Evolutionary conservation across 108 stramenopile species (phyloP).

Genomic region (Cyclotella choctawhatcheeana): DNA sequence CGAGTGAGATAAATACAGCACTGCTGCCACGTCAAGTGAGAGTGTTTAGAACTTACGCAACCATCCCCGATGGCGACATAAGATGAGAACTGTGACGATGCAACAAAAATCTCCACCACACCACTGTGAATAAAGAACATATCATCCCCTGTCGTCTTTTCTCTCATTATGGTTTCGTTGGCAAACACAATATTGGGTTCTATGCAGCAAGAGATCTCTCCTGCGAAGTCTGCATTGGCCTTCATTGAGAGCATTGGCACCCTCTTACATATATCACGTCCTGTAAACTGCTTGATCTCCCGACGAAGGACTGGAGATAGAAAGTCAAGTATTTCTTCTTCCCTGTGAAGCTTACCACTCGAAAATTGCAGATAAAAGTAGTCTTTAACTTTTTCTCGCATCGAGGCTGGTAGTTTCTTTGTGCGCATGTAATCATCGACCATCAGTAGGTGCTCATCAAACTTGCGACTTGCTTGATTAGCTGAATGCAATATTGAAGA

Average conservation of each 20-base stretch:
- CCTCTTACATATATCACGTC: conserved; percentile 57
- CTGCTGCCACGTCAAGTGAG: neutral
- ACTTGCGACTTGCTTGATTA: conserved; percentile 65
- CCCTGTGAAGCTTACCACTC: conserved; percentile 66
- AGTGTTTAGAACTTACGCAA: conserved; percentile 53
- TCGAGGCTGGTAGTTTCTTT: conserved; percentile 59
- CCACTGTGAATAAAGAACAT: conserved; percentile 68
- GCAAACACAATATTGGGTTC: conserved; percentile 62
- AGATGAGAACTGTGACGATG: conserved; percentile 22
- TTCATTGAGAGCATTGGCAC: conserved; percentile 58
- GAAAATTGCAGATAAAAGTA: conserved; percentile 67
- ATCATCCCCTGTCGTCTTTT: conserved; percentile 63
- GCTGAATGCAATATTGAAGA: conserved; percentile 58
- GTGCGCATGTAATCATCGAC: conserved; percentile 73
- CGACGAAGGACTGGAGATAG: conserved; percentile 60
- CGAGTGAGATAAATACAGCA: neutral
- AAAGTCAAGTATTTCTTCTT: conserved; percentile 56
- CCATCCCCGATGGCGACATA: conserved; percentile 65
- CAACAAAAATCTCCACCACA: conserved; percentile 54
- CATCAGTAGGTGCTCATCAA: conserved; percentile 59
- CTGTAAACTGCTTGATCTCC: conserved; percentile 62
- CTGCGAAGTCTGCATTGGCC: conserved; percentile 48
- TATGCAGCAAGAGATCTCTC: conserved; percentile 51
- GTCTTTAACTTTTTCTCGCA: conserved; percentile 70
- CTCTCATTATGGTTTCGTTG: conserved; percentile 59